phyloP scores from a whole-genome alignment of 129 eudicot genomes.

The Helichrysum umbraculigerum region DNA sequence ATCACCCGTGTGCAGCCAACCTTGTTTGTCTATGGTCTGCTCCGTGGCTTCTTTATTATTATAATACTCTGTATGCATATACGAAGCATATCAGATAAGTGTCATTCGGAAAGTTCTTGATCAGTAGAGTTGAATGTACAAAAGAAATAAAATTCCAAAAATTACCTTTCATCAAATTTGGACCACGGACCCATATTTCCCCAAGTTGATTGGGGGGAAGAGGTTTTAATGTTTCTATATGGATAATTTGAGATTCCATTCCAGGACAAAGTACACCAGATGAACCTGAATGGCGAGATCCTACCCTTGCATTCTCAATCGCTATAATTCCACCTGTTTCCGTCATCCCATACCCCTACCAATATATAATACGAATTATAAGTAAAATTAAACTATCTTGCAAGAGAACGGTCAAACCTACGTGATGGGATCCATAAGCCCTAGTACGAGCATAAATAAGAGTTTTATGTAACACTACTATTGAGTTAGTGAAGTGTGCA shows the following conservation, averaged over 20 bases:
- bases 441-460: too few relatives aligned
- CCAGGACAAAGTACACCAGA: constrained; percentile 65
- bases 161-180: constrained; percentile 81
- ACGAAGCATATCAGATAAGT: neutral
- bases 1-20: constrained; percentile 95
- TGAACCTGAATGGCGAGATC: constrained; percentile 54
- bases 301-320: constrained; percentile 45
- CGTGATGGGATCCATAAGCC: too few relatives aligned
- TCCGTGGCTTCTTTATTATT: constrained; percentile 80
- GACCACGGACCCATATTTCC: constrained; percentile 86
- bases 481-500: too few relatives aligned
- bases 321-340: constrained; percentile 65
- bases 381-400: neutral
- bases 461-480: too few relatives aligned
- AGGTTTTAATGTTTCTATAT: constrained; percentile 63
- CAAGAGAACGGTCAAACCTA: neutral
- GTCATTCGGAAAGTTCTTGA: neutral
- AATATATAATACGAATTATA: neutral
- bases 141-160: neutral
- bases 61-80: constrained; percentile 56
- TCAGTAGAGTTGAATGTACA: neutral
- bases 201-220: constrained; percentile 79
- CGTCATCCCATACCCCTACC: constrained; percentile 51
- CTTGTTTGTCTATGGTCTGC: constrained; percentile 76
- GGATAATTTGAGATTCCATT: constrained; percentile 62